These are phyloP conservation scores for Sicyos baderoa DNA, from an alignment of 306 rosid species.

Conservation along the genomic window DNA sequence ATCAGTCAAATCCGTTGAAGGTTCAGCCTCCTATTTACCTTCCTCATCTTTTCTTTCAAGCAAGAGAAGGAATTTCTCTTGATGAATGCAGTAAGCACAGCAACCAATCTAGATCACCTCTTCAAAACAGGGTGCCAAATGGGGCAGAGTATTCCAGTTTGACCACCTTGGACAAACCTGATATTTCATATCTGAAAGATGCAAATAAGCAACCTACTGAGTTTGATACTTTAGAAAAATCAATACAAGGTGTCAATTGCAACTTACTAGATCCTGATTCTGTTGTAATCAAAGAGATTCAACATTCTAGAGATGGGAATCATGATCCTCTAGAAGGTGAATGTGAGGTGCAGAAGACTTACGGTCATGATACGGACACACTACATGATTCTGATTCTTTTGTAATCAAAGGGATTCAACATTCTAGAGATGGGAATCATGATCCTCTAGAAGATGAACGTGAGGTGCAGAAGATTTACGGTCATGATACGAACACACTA, in stretches of 20 bases:
- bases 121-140: constrained; percentile 69
- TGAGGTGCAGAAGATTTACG: constrained; percentile 22
- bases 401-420: constrained; percentile 20
- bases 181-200: constrained; percentile 31
- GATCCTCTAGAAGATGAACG: constrained; percentile 23
- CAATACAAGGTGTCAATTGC: constrained; percentile 26
- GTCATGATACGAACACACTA: constrained; percentile 21
- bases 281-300: constrained; percentile 19
- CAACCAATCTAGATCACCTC: constrained; percentile 35
- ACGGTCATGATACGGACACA: constrained; percentile 20
- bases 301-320: constrained; percentile 14
- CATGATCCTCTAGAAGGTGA: constrained; percentile 24
- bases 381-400: too few species aligned
- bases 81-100: constrained; percentile 36
- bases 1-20: constrained; percentile 31
- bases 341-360: constrained; percentile 22
- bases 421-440: constrained; percentile 11
- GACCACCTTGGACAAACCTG: constrained; percentile 30
- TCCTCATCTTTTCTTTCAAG: constrained; percentile 37
- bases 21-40: constrained; percentile 30
- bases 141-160: constrained; percentile 38
- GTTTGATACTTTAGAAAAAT: constrained; percentile 25
- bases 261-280: constrained; percentile 32
- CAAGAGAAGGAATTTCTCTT: constrained; percentile 34
- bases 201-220: constrained; percentile 31